Evolutionary conservation across 1,284 basidiomycete species (phyloP).

Genomic region (Paramarasmius palmivorus): DNA sequence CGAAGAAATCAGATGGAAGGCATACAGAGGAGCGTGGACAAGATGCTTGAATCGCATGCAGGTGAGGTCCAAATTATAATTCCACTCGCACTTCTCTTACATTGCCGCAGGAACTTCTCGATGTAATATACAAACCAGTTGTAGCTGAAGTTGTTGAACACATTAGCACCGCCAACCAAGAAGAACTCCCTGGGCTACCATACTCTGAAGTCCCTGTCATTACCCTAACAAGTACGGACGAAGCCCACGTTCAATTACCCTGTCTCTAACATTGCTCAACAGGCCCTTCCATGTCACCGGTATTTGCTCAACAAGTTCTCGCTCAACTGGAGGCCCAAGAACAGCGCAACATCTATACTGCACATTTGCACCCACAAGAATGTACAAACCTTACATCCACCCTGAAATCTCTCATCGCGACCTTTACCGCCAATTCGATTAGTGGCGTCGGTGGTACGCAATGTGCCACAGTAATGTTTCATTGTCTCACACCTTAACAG

Average conservation of each 20-base stretch:
- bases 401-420: constrained; percentile 58
- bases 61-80: not conserved
- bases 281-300: constrained; percentile 37
- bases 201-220: constrained; percentile 55
- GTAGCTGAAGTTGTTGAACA: constrained; percentile 39
- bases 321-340: constrained; percentile 31
- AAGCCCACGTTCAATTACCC: constrained; percentile 13
- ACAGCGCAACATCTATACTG: constrained; percentile 31
- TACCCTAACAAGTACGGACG: constrained; percentile 49
- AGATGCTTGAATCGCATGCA: constrained; percentile 13
- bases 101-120: constrained; percentile 3
- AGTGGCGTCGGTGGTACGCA: constrained; percentile 28
- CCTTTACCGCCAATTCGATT: constrained; percentile 44
- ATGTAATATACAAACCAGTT: constrained; percentile 41
- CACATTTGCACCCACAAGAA: constrained; percentile 59
- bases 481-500: constrained; percentile 8
- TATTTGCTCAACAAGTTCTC: constrained; percentile 47
- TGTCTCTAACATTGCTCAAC: constrained; percentile 19
- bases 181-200: constrained; percentile 46
- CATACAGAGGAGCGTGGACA: constrained; percentile 11
- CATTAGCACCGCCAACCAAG: constrained; percentile 39
- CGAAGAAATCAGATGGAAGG: constrained; percentile 8
- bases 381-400: constrained; percentile 50
- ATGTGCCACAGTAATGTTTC: constrained; percentile 19
- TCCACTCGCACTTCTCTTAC: not conserved